Conservation (phyloP, 2,329 filamentous ascomycete genomes). For the Rhynchosporium graminicola region DNA sequence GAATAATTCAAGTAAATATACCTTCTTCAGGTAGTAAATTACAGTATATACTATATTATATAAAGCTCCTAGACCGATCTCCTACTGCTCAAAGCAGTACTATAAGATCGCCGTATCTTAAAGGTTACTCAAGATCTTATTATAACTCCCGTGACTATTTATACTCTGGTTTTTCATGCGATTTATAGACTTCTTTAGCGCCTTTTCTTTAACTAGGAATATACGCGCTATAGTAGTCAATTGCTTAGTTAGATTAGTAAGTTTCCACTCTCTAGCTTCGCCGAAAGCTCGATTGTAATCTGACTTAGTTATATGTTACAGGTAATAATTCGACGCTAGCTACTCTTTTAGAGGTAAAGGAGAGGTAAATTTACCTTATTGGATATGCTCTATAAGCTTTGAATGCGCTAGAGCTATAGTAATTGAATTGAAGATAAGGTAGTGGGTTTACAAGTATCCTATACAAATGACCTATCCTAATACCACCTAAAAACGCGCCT, state of each 20-base stretch:
- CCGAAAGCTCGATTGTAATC: neutral
- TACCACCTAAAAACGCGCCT: no score
- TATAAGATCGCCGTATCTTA: constrained; percentile 8
- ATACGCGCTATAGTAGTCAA: neutral
- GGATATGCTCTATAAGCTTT: no score
- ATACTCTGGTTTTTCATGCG: neutral
- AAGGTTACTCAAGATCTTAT: neutral
- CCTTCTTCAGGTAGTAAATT: neutral
- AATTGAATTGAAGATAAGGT: no score
- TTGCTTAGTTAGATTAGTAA: neutral
- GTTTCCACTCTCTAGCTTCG: neutral
- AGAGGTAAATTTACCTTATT: neutral
- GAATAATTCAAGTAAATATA: neutral
- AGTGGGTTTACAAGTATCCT: no score
- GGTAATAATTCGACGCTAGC: neutral
- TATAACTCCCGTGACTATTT: neutral
- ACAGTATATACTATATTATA: neutral
- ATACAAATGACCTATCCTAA: no score
- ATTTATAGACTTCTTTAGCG: neutral
- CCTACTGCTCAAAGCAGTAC: constrained; percentile 14
- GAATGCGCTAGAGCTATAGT: no score
- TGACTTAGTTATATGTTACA: neutral
- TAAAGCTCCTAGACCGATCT: neutral
- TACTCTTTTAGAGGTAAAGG: neutral
- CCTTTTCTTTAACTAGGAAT: neutral